Percentiles rank a stretch among this genome's conserved stretches.
phyloP scores from a whole-genome alignment of 2,329 filamentous ascomycete genomes.

The Pseudogymnoascus sp. region DNA sequence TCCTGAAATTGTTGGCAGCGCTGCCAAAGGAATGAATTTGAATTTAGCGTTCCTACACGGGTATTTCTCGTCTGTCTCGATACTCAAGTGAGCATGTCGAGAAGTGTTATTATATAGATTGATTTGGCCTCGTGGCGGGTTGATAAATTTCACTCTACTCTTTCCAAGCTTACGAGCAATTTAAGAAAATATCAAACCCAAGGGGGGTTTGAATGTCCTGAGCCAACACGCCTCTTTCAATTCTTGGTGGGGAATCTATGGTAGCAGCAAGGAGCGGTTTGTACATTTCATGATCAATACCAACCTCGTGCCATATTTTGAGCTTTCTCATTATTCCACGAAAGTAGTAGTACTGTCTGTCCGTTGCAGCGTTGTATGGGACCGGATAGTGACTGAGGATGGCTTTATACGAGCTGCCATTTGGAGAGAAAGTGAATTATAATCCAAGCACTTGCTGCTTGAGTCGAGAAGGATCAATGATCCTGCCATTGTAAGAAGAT shows the following conservation, averaged over 20 bases:
- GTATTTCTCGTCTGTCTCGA: neutral
- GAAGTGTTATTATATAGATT: neutral
- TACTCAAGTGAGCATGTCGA: neutral
- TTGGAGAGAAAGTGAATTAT: neutral
- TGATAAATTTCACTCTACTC: neutral
- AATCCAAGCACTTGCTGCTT: neutral
- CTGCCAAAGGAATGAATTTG: conserved; percentile 36
- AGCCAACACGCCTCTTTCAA: neutral
- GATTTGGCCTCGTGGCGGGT: neutral
- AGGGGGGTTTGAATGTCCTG: neutral
- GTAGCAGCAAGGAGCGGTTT: neutral
- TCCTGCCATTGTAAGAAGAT: neutral
- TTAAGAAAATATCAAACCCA: neutral
- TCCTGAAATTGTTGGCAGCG: conserved; percentile 69
- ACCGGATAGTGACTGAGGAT: neutral
- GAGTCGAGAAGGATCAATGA: neutral
- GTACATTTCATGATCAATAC: neutral
- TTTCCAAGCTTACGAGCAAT: neutral
- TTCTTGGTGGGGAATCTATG: neutral
- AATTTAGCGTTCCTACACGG: neutral
- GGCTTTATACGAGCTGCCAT: neutral
- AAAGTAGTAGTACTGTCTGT: neutral
- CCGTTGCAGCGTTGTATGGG: neutral
- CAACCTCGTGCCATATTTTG: neutral
- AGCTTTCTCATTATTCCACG: neutral